Conservation (phyloP, 345 rosid genomes). For the Eucalyptus erythrocorys region DNA sequence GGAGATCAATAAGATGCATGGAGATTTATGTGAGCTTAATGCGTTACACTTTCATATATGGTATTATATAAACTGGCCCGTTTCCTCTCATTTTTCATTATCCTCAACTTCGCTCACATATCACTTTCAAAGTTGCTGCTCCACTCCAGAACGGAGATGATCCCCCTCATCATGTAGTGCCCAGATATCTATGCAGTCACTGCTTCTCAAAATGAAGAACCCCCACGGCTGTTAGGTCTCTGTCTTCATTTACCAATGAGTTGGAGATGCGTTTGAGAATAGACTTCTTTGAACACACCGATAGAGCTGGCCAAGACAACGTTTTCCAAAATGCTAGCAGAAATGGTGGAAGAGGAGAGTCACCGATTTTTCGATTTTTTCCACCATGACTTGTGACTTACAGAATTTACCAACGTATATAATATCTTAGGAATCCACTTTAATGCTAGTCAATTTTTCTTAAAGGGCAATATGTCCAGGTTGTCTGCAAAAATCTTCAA, state of each 20-base stretch:
- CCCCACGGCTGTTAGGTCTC: background rate
- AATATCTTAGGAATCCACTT: background rate
- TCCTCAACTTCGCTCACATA: background rate
- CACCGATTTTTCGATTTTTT: background rate
- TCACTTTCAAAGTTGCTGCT: background rate
- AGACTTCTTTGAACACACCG: background rate
- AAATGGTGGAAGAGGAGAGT: background rate
- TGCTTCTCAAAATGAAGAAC: background rate
- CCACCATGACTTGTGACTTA: background rate
- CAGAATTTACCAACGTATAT: too few species aligned
- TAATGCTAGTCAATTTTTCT: background rate
- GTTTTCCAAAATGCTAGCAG: background rate
- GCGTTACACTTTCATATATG: background rate
- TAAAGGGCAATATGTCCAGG: background rate
- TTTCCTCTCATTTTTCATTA: background rate
- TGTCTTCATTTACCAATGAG: background rate
- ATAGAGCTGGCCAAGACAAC: background rate
- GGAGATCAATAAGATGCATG: background rate
- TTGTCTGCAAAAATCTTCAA: background rate
- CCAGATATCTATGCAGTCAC: background rate
- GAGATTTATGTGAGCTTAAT: background rate
- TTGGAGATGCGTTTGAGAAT: background rate
- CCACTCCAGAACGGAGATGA: background rate
- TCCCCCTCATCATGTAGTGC: background rate
- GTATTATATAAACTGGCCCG: background rate